Evolutionary conservation across 148 eudicot genomes (phyloP), one percentile per base, ranked within the genome.

Genomic region (Mesembryanthemum crystallinum): DNA sequence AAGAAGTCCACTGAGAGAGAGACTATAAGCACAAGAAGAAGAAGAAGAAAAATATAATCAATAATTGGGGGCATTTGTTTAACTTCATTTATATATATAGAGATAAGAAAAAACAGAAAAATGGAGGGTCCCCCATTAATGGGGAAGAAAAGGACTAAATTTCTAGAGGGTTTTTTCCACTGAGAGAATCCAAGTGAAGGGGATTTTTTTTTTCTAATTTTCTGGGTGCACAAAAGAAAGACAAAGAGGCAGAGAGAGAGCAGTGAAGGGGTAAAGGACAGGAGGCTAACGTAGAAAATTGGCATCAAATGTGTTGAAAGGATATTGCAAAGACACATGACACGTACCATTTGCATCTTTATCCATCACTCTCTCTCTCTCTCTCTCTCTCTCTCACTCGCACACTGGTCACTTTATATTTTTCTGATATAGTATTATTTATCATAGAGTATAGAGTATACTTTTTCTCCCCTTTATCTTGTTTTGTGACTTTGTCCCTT

Each of bases 1-100:
- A 77, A 78, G 67, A 82, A 82, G 81, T 73, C 78, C 66, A 82
- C 75, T 77, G 74, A 73, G 62, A 73, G 63, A 67, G 24, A 32
- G 28, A 76, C 14, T 13, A 45, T 24, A 30, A 47, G 47, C 51
- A 18, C 47, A 42, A 47, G 55, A 43, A 9, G 25, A 42, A 42
- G 23, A 25, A 49, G 64, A 72, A 60, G 61, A 66, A 58, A 77
- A 33, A 60, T 61, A 63, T 32, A 82, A 69, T 69, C 75, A 78
- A 78, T 73, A 82, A 74, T 77, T 77, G 78, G 81, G 64, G 67
- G 32, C 60, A 65, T 60, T 81, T 47, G 68, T 47, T 73, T n/a
- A 65, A 78, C 72, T 25, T 64, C 57, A 72, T 69, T 69, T 71
- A 62, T 78, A 72, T 51, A 61, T 68, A 76, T 1, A 75, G 24